phyloP scores from a whole-genome alignment of 305 asterid species.

The Plantago lanceolata region DNA sequence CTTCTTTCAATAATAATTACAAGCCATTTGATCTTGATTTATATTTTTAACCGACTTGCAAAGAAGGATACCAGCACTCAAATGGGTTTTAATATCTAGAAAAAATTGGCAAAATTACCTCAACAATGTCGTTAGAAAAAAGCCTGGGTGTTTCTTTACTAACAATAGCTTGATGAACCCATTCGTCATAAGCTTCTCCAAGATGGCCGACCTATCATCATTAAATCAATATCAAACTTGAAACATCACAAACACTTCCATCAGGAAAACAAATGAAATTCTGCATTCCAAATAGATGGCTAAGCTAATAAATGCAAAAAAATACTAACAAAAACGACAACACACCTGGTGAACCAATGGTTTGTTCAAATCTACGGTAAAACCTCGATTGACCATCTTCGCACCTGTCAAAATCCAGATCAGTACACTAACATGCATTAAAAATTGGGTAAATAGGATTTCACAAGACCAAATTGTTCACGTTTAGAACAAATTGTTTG shows the following conservation, averaged over 20 bases:
- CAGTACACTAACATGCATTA: neutral
- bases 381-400: conserved; percentile 61
- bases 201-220: conserved; percentile 75
- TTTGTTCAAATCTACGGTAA: conserved; percentile 59
- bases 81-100: neutral
- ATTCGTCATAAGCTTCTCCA: conserved; percentile 74
- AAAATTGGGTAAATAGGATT: neutral
- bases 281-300: neutral
- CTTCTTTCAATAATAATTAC: too few relatives aligned
- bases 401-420: conserved; percentile 33
- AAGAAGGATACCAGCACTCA: too few relatives aligned
- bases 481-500: too few relatives aligned
- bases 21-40: too few relatives aligned
- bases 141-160: conserved; percentile 77
- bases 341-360: conserved; percentile 67
- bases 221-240: neutral
- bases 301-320: too few relatives aligned
- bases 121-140: conserved; percentile 64
- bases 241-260: conserved; percentile 1
- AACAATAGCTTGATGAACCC: conserved; percentile 83
- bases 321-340: neutral
- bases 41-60: too few relatives aligned
- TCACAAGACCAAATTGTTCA: neutral
- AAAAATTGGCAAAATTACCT: conserved; percentile 38
- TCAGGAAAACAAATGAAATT: neutral